Evolutionary conservation across 306 rosid species (phyloP).

Genomic region (Arachis stenosperma): DNA sequence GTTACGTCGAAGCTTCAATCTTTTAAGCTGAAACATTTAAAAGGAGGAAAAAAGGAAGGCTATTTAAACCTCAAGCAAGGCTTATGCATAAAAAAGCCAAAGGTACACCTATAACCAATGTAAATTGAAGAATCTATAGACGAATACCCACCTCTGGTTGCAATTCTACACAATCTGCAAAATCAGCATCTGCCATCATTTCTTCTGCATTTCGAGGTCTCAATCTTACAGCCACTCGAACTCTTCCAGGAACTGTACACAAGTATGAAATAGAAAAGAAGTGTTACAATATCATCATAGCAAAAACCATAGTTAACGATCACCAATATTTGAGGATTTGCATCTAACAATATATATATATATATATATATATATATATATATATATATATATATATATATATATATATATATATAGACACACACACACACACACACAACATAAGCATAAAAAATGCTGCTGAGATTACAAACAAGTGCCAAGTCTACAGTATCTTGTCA

Average conservation of each 20-base stretch:
- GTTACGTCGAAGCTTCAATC: slow-evolving; percentile 90
- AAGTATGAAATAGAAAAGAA: background rate
- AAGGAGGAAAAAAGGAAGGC: slow-evolving; percentile 24
- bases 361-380: background rate
- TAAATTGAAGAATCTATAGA: background rate
- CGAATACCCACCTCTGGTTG: slow-evolving; percentile 76
- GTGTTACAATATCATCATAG: background rate
- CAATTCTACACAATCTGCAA: slow-evolving; percentile 90
- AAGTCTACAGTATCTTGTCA: too few species aligned
- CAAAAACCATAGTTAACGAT: background rate
- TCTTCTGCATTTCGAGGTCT: slow-evolving; percentile 89
- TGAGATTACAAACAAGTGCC: background rate
- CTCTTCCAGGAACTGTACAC: slow-evolving; percentile 82
- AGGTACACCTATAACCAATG: background rate
- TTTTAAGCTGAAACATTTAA: slow-evolving; percentile 64
- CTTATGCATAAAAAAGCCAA: background rate
- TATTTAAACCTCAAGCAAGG: slow-evolving; percentile 28
- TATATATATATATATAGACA: too few species aligned
- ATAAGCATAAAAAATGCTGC: background rate
- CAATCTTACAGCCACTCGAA: slow-evolving; percentile 90
- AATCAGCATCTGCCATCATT: slow-evolving; percentile 83
- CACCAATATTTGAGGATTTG: background rate
- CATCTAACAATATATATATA: background rate
- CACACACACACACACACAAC: background rate
- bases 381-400: too few species aligned